phyloP scores from a whole-genome alignment of 345 rosid species.

The Microcos paniculata region DNA sequence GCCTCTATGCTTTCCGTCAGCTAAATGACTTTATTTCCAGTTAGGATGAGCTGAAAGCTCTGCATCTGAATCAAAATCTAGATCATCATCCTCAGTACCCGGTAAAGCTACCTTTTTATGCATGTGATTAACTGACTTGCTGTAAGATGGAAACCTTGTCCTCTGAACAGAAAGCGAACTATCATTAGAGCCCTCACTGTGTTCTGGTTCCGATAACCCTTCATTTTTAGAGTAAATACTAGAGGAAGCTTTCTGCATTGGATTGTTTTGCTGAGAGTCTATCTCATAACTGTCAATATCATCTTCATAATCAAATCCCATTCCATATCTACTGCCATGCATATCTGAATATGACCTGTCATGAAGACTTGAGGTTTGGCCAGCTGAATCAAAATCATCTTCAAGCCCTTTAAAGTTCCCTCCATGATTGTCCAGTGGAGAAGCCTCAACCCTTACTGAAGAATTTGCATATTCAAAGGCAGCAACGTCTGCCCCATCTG shows the following conservation, averaged over 20 bases:
- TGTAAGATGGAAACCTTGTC: conserved; percentile 24
- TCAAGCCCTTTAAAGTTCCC: conserved; percentile 8
- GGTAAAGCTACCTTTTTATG: conserved; percentile 34
- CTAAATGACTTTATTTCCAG: conserved; percentile 78
- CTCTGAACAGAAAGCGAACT: conserved; percentile 25
- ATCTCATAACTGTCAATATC: conserved; percentile 88
- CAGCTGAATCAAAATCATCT: neutral
- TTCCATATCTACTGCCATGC: conserved; percentile 29
- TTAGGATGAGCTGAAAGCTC: conserved; percentile 53
- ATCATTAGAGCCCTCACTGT: conserved; percentile 21
- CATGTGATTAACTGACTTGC: conserved; percentile 32
- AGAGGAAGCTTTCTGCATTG: conserved; percentile 33
- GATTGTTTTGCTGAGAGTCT: conserved; percentile 41
- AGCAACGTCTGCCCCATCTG: conserved; percentile 97
- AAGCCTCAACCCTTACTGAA: conserved; percentile 32
- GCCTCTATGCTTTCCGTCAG: conserved; percentile 39
- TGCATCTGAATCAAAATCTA: conserved; percentile 55
- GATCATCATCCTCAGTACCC: conserved; percentile 27
- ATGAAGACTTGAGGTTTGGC: neutral
- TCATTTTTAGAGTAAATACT: conserved; percentile 47
- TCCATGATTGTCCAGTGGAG: conserved; percentile 19
- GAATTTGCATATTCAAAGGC: conserved; percentile 88
- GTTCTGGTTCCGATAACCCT: conserved; percentile 44
- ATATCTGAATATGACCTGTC: neutral
- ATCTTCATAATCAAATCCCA: conserved; percentile 87